Evolutionary conservation across 192 early-diverging fungal genomes (phyloP).

Genomic region (Geosiphon pyriformis): DNA sequence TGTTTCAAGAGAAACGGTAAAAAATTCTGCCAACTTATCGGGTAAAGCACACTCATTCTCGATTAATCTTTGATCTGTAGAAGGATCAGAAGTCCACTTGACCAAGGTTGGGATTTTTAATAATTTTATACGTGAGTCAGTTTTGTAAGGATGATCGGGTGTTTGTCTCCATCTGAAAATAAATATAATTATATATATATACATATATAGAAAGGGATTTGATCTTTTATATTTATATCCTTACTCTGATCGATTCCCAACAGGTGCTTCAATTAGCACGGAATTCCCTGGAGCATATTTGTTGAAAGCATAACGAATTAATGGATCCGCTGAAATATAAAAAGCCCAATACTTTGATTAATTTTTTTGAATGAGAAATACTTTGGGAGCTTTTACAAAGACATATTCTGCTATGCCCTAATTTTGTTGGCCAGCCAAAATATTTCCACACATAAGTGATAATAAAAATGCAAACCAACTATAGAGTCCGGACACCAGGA

Average conservation of each 20-base stretch:
- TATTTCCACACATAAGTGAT: no score
- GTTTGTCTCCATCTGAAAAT: not conserved
- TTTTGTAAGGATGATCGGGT: constrained; percentile 9
- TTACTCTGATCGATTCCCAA: constrained; percentile 14
- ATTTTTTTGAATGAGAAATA: not conserved
- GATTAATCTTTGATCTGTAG: not conserved
- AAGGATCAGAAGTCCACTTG: constrained; percentile 4
- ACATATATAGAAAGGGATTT: not conserved
- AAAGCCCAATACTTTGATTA: not conserved
- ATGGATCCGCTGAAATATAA: constrained; percentile 2
- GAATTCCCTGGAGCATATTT: not conserved
- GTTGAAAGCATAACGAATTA: not conserved
- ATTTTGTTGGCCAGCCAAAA: no score
- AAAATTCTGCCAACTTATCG: constrained; percentile 3
- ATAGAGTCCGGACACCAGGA: constrained; percentile 45
- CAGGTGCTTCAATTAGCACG: constrained; percentile 12
- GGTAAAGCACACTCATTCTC: constrained; percentile 5
- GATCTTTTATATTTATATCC: not conserved
- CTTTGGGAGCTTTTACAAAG: not conserved
- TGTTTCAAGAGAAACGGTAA: not conserved
- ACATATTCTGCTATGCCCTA: no score
- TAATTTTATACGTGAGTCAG: constrained; percentile 4
- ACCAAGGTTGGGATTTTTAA: constrained; percentile 11
- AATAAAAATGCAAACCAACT: constrained; percentile 9
- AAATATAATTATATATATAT: not conserved